These are phyloP conservation scores for Candida odintsovae DNA, from an alignment of 805 yeast genomes.

Conservation along the genomic window DNA sequence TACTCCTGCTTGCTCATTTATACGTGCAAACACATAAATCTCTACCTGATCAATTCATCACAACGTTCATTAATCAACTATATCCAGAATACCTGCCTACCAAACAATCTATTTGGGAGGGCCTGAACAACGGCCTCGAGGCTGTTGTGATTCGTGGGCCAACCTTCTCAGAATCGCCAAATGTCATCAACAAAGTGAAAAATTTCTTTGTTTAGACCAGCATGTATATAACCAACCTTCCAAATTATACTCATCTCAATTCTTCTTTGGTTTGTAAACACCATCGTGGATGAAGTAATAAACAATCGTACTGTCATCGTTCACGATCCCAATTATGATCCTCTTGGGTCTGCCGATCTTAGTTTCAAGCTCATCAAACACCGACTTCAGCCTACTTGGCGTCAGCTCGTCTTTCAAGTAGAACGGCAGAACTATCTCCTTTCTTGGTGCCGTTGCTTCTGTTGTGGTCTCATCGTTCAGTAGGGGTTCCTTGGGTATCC, in stretches of 20 bases:
- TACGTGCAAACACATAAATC: slow-evolving; percentile 25
- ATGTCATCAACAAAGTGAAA: slow-evolving; percentile 15
- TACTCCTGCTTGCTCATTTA: slow-evolving; percentile 33
- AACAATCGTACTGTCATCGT: slow-evolving; percentile 66
- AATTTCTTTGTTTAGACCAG: slow-evolving; percentile 3
- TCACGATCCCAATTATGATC: slow-evolving; percentile 49
- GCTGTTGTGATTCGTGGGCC: slow-evolving; percentile 14
- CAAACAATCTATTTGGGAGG: slow-evolving; percentile 8
- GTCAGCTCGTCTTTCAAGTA: slow-evolving; percentile 26
- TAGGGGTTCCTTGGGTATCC: slow-evolving; percentile 20
- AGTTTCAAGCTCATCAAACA: slow-evolving; percentile 30
- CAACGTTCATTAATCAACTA: slow-evolving; percentile 24
- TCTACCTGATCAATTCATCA: slow-evolving; percentile 36
- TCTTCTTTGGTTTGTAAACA: slow-evolving; percentile 55
- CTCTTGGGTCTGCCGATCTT: slow-evolving; percentile 32
- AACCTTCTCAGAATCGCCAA: slow-evolving; percentile 19
- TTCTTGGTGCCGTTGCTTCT: slow-evolving; percentile 1
- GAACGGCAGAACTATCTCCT: slow-evolving; percentile 31
- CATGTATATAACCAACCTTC: not conserved
- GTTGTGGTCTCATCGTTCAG: slow-evolving; percentile 11
- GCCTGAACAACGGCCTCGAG: slow-evolving; percentile 8
- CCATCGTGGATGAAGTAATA: slow-evolving; percentile 67
- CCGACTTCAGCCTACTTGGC: slow-evolving; percentile 31
- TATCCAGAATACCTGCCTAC: slow-evolving; percentile 21
- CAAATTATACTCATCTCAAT: slow-evolving; percentile 24